Evolutionary conservation across 2,329 filamentous ascomycete species (phyloP).

Genomic region (Talaromyces pinophilus): DNA sequence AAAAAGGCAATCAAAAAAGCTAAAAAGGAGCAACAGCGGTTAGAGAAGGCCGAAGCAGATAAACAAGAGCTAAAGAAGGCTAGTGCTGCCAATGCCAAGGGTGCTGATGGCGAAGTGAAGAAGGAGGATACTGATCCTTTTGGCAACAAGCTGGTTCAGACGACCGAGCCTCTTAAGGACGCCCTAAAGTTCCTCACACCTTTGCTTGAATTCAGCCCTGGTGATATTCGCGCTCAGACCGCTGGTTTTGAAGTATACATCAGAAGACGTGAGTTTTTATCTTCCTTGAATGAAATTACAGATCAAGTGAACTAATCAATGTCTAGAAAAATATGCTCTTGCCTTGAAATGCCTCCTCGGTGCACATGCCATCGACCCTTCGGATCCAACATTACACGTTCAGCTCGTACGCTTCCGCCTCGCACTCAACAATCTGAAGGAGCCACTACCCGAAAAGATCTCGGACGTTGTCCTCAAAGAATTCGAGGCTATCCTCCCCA

Average conservation of each 20-base stretch:
- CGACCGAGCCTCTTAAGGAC: conserved; percentile 78
- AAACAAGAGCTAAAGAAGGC: conserved; percentile 80
- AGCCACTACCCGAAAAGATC: conserved; percentile 65
- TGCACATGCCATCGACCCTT: conserved; percentile 66
- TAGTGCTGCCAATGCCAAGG: conserved; percentile 55
- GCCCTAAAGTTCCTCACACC: conserved; percentile 83
- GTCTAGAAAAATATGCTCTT: conserved; percentile 77
- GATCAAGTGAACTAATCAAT: conserved; percentile 29
- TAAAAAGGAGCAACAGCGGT: conserved; percentile 72
- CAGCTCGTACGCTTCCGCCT: conserved; percentile 71
- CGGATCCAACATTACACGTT: conserved; percentile 72
- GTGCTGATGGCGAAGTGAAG: conserved; percentile 61
- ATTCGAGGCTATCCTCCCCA: conserved; percentile 63
- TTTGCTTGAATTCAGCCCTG: conserved; percentile 77
- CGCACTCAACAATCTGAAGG: conserved; percentile 57
- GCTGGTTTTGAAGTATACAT: conserved; percentile 89
- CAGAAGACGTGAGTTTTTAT: conserved; percentile 67
- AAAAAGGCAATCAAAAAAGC: conserved; percentile 92
- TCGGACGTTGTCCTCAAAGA: conserved; percentile 69
- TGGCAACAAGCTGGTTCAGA: conserved; percentile 76
- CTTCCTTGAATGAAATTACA: neutral
- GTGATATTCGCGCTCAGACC: conserved; percentile 77
- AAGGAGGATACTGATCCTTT: conserved; percentile 90
- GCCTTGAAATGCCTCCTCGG: conserved; percentile 83
- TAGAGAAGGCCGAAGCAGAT: conserved; percentile 77